Evolutionary conservation across 805 yeast genomes (phyloP).

Genomic region (Lipomyces starkeyi): DNA sequence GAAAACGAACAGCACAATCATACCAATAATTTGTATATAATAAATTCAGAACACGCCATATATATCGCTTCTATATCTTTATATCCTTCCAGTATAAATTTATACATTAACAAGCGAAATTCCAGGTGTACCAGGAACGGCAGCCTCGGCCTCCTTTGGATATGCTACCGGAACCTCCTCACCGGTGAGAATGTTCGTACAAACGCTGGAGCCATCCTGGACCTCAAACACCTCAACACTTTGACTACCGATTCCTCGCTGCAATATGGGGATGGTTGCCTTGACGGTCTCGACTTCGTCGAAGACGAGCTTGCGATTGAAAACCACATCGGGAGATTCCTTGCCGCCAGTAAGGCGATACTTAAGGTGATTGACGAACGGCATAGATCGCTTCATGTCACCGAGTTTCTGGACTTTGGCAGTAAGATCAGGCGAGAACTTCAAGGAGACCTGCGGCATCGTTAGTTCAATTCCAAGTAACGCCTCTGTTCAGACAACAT

Average conservation of each 20-base stretch:
- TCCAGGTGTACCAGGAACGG: constrained; percentile 95
- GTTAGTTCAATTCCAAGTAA: neutral
- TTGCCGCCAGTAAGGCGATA: constrained; percentile 65
- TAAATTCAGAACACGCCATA: neutral
- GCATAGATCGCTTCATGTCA: constrained; percentile 98
- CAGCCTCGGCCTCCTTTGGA: constrained; percentile 75
- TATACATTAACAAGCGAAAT: constrained; percentile 71
- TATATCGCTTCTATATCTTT: neutral
- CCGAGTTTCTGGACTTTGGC: constrained; percentile 50
- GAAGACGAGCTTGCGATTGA: constrained; percentile 86
- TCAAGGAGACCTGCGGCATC: constrained; percentile 38
- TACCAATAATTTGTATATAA: neutral
- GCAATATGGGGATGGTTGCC: constrained; percentile 39
- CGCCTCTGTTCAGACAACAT: neutral
- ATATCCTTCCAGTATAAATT: neutral
- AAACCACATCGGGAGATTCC: constrained; percentile 77
- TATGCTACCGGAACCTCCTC: constrained; percentile 64
- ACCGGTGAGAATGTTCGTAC: constrained; percentile 70
- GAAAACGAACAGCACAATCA: neutral
- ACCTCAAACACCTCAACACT: constrained; percentile 56
- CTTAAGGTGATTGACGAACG: constrained; percentile 86
- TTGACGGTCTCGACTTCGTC: constrained; percentile 69
- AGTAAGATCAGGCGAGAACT: constrained; percentile 48
- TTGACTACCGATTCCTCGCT: constrained; percentile 31
- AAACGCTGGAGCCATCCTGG: constrained; percentile 66